phyloP scores from a whole-genome alignment of 1,284 basidiomycete species.

The Moniliophthora roreri region DNA sequence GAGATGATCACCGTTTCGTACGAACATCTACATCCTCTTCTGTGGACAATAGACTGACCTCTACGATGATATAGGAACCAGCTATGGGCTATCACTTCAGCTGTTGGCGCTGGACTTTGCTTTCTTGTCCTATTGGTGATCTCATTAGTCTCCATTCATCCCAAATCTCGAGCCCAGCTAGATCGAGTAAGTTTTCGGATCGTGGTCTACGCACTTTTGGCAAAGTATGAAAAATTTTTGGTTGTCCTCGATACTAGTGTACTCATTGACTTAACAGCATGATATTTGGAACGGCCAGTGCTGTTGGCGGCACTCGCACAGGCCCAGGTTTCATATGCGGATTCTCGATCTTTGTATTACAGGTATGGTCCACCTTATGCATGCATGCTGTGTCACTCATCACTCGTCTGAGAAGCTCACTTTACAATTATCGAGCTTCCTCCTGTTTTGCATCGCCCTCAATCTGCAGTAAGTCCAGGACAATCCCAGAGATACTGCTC shows the following conservation, averaged over 20 bases:
- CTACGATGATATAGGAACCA: slow-evolving; percentile 14
- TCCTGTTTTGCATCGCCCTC: slow-evolving; percentile 18
- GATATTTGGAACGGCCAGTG: slow-evolving; percentile 19
- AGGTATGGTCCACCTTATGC: slow-evolving; percentile 10
- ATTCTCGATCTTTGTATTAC: slow-evolving; percentile 21
- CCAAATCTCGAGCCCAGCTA: slow-evolving; percentile 16
- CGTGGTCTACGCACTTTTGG: slow-evolving; percentile 17
- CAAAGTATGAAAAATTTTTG: slow-evolving; percentile 22
- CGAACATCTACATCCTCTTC: too few relatives aligned
- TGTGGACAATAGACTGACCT: background rate
- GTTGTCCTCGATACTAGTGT: background rate
- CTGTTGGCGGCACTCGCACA: slow-evolving; percentile 17
- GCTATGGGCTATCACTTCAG: slow-evolving; percentile 20
- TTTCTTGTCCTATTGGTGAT: slow-evolving; percentile 20
- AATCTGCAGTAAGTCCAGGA: slow-evolving; percentile 21
- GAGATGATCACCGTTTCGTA: too few relatives aligned
- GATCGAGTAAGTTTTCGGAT: slow-evolving; percentile 23
- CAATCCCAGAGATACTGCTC: background rate
- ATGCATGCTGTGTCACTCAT: background rate
- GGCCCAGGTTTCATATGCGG: slow-evolving; percentile 18
- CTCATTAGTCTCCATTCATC: slow-evolving; percentile 16
- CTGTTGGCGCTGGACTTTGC: slow-evolving; percentile 21
- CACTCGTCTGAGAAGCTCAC: slow-evolving; percentile 14
- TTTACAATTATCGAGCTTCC: slow-evolving; percentile 21
- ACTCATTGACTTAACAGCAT: slow-evolving; percentile 13